Conservation (phyloP, 768 basidiomycete genomes). For the Mrakia blollopis region DNA sequence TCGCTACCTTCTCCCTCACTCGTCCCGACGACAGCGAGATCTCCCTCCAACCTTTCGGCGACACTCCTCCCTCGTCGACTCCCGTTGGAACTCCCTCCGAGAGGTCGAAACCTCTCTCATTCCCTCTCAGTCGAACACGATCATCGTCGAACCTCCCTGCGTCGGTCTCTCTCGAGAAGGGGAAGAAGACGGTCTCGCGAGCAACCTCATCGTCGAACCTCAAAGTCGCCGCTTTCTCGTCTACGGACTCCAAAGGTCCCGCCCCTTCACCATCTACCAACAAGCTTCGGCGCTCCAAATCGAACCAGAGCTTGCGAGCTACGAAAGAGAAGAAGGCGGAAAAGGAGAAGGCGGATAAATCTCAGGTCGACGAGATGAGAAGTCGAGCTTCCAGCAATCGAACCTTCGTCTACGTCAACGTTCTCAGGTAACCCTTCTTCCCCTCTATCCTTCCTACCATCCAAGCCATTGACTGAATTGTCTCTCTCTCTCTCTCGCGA, state of each 20-base stretch:
- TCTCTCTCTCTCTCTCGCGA: slow-evolving; percentile 6
- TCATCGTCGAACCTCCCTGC: background rate
- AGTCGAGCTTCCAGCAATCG: slow-evolving; percentile 63
- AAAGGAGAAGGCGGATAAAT: slow-evolving; percentile 7
- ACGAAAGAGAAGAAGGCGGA: background rate
- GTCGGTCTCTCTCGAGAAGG: background rate
- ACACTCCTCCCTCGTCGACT: background rate
- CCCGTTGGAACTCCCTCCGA: background rate
- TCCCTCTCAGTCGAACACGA: background rate
- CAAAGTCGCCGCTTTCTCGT: background rate
- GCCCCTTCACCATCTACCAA: background rate
- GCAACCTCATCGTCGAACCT: slow-evolving; percentile 3
- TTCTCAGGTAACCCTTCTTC: slow-evolving; percentile 56
- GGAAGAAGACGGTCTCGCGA: background rate
- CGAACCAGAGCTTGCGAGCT: slow-evolving; percentile 1
- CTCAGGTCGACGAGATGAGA: slow-evolving; percentile 33
- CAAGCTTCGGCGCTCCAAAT: slow-evolving; percentile 4
- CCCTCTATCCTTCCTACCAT: no score
- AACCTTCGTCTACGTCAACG: slow-evolving; percentile 71
- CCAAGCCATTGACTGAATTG: no score
- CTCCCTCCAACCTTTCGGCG: background rate
- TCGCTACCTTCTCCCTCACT: background rate
- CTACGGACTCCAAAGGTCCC: background rate
- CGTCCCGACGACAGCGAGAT: background rate
- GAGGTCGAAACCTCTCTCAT: background rate